Conservation (phyloP, 2,329 filamentous ascomycete genomes). For the Arachnomyces sp. region DNA sequence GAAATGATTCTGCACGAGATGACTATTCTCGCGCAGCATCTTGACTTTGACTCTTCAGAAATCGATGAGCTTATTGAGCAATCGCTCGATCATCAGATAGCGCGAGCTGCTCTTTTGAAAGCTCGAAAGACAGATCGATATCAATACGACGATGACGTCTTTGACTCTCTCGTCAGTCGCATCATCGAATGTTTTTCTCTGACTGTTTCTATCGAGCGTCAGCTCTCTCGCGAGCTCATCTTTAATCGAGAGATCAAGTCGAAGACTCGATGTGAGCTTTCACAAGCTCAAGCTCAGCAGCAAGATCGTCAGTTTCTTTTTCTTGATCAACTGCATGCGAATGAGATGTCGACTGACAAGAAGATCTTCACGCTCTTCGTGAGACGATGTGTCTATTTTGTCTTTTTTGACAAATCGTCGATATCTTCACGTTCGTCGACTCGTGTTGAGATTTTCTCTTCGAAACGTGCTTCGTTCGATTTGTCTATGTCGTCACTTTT, state of each 20-base stretch:
- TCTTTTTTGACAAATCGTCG: conserved; percentile 15
- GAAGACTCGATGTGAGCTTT: conserved; percentile 11
- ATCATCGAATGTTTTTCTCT: conserved; percentile 13
- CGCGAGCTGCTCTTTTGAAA: conserved; percentile 14
- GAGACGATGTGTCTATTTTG: conserved; percentile 16
- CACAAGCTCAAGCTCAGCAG: conserved; percentile 9
- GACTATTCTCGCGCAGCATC: conserved; percentile 13
- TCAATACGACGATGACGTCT: conserved; percentile 12
- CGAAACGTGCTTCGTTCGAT: conserved; percentile 2
- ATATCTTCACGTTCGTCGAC: conserved; percentile 5
- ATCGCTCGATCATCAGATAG: conserved; percentile 17
- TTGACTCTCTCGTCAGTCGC: conserved; percentile 14
- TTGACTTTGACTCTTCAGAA: conserved; percentile 15
- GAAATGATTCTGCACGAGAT: too few species aligned
- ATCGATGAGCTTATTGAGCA: conserved; percentile 12
- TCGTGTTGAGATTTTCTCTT: too few species aligned
- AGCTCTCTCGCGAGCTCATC: conserved; percentile 5
- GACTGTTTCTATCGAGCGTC: conserved; percentile 11
- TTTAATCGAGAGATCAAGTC: conserved; percentile 8
- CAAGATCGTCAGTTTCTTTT: conserved; percentile 16
- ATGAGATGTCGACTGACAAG: neutral
- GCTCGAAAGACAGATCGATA: conserved; percentile 14
- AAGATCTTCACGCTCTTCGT: conserved; percentile 15
- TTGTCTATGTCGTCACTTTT: conserved; percentile 12
- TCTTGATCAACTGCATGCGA: conserved; percentile 14